These are phyloP conservation scores for sorghum (Sorghum bicolor) DNA, from an alignment of 176 grass and related monocot genomes.

Conservation along the genomic window DNA sequence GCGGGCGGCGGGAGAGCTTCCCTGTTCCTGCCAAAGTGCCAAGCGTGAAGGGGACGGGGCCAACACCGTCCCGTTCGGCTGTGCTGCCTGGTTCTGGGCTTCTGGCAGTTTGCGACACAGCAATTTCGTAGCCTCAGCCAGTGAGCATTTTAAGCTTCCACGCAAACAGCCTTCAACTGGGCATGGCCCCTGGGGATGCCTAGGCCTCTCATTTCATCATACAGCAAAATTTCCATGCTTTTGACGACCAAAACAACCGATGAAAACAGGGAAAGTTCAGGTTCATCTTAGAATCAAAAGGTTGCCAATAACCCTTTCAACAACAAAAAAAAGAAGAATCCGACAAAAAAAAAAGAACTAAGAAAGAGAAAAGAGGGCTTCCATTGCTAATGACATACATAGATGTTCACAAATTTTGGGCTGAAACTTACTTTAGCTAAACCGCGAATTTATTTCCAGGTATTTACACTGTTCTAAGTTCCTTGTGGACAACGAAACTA, in stretches of 20 bases:
- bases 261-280: not conserved
- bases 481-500: conserved; percentile 8
- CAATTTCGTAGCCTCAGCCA: not conserved
- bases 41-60: not conserved
- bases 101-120: not conserved
- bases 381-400: not conserved
- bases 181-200: not conserved
- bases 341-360: not conserved
- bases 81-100: not conserved
- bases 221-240: not conserved
- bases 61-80: no score
- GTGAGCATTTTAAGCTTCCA: not conserved
- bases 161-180: not conserved
- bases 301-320: not conserved
- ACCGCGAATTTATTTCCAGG: conserved; percentile 34
- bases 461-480: conserved; percentile 52
- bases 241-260: not conserved
- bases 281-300: not conserved
- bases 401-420: not conserved
- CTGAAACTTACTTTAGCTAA: conserved; percentile 9
- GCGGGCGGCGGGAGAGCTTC: not conserved
- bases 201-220: not conserved
- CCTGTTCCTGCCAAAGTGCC: not conserved
- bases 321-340: not conserved
- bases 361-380: not conserved